Evolutionary conservation across 345 rosid genomes (phyloP), one percentile per base, ranked within the genome.

Genomic region (Erucastrum elatum): DNA sequence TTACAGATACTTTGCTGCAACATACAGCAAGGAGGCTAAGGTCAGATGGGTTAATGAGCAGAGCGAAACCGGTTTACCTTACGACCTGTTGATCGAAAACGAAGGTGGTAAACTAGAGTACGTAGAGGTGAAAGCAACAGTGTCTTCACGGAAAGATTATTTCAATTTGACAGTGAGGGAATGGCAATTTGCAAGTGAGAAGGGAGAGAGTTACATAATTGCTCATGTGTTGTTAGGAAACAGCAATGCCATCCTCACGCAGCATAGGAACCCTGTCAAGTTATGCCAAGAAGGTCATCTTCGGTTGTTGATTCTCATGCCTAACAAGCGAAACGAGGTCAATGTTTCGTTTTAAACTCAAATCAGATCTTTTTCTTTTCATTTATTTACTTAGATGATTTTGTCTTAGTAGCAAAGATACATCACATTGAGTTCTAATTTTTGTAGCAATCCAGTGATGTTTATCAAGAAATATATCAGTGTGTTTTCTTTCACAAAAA

Each of bases 61-160:
- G 58, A 75, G 70, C 3, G 98, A 94, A 85, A 88, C 92, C 2
- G 97, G 97, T 46, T 77, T 86, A 76, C 98, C 97, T 31, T 94
- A 88, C 44, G 97, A 94, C 82, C 83, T 94, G 39, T 56, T 87
- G 59, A 68, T 88, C 2, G 81, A 77, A 66, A 60, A 27, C 68
- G 15, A 37, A 44, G 85, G 74, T 60, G 87, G 83, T 73, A 83
- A 68, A 64, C 72, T 77, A 75, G 84, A 79, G 71, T 92, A 90
- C 71, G 72, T 92, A 10, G 98, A 94, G 84, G 98, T 94, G 35
- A 94, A 94, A 81, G 87, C 98, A 9, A 94, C 98, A 2, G 85
- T 59, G 56, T 89, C 90, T n/a, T 83, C 77, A 0, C 82, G 84
- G 63, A 94, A 91, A 83, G 94, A 94, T 63, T 90, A 91, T 94